Base-by-base conservation (phyloP, 1,284 basidiomycete genomes). In the Vanrija pseudolonga region DNA sequence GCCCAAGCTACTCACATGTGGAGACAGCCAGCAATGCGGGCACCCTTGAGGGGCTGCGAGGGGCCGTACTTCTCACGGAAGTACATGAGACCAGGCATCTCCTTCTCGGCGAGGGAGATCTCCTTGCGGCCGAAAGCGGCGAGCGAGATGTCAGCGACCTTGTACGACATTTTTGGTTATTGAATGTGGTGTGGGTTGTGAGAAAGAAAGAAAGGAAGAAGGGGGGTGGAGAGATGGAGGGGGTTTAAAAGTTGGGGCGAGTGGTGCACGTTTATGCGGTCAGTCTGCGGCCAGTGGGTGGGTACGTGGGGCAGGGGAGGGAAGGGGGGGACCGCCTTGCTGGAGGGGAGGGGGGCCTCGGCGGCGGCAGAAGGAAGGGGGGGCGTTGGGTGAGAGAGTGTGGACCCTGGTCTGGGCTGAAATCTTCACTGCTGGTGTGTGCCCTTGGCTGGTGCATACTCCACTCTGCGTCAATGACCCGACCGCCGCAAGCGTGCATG, bases 1-100 rank as follows among this genome's bases (percentile, higher is more conserved):
- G 11, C 12, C 32, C 9, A 9, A 4, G 14, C 45, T 2, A 41
- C 44, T 43, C 19, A 90, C 93, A 96, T 95, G 83, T 96, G 93
- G 63, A 97, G 85, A 78, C 94, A 97, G 71, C 96, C 96, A 64
- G 92, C 95, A 71, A 98, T 92, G 65, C 96, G 89, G 54, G 95
- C 92, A 65, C 93, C 94, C 78, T 89, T 88, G 77, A 98, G 83
- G 62, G 95, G 95, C 82, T 97, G 83, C 47, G 83, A 76, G 36
- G 84, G 79, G 61, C 82, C 86, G 79, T 97, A 85, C 90, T 93
- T 93, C 63, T 84, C 70, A 68, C 90, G 84, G 78, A 95, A 80
- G 80, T 88, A 90, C 84, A 96, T 92, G 77, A 96, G 87, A 89
- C 92, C 73, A 44, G 74, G 74, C 76, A 77, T 77, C 66, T 77